These are phyloP conservation scores for Penicillium olsonii DNA, from an alignment of 2,329 filamentous ascomycete genomes.

Conservation along the genomic window DNA sequence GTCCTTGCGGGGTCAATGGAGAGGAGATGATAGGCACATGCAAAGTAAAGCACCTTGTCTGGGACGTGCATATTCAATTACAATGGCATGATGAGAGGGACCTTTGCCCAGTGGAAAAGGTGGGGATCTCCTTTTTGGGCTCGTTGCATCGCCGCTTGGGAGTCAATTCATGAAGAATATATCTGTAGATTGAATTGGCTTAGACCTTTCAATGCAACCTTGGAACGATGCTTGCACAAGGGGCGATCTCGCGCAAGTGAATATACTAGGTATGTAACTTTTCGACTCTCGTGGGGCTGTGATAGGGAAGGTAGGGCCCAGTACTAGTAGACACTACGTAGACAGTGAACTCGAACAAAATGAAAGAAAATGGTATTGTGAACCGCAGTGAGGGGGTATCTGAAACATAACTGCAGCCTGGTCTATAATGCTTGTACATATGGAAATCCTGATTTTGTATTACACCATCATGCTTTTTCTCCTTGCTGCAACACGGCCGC, in stretches of 20 bases:
- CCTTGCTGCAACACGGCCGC: conserved; percentile 35
- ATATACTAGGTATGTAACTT: too few species aligned
- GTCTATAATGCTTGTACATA: conserved; percentile 20
- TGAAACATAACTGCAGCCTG: conserved; percentile 20
- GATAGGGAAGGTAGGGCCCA: too few species aligned
- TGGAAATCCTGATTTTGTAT: conserved; percentile 5
- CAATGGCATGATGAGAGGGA: neutral
- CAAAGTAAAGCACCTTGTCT: neutral
- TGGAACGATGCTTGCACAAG: too few species aligned
- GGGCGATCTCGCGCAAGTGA: too few species aligned
- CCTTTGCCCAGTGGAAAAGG: too few species aligned
- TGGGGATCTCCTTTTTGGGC: neutral
- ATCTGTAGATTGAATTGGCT: too few species aligned
- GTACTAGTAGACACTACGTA: too few species aligned
- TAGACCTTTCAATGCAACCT: too few species aligned
- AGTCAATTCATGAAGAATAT: neutral
- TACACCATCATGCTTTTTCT: conserved; percentile 46
- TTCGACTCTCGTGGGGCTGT: too few species aligned
- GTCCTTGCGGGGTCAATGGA: neutral
- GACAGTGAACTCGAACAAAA: neutral
- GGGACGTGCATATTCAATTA: neutral
- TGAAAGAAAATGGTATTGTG: conserved; percentile 3
- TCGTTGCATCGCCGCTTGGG: neutral
- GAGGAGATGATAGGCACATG: neutral
- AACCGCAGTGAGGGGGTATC: conserved; percentile 23